Percentiles rank a stretch among this genome's conserved stretches.
Conservation (phyloP, 441 rosid species). For the Corymbia citriodora region DNA sequence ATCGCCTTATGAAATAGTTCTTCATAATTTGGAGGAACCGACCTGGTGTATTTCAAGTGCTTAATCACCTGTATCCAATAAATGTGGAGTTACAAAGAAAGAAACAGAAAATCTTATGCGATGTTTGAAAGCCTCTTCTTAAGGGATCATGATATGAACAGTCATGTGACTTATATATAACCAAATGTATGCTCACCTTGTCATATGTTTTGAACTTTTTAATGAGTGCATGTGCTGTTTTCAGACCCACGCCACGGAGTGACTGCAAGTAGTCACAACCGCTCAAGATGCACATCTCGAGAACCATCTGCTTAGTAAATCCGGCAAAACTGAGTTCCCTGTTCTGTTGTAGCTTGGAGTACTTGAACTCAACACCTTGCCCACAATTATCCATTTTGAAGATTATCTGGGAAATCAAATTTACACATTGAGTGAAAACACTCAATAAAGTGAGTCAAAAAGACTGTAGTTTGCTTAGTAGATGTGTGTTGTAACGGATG, state of each 20-base stretch:
- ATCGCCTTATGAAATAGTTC: constrained; percentile 83
- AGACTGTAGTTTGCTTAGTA: neutral
- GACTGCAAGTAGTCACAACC: constrained; percentile 97
- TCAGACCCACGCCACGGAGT: constrained; percentile 92
- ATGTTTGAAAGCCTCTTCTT: neutral
- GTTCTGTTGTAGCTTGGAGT: constrained; percentile 61
- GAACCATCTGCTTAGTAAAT: constrained; percentile 79
- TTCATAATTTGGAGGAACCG: constrained; percentile 85
- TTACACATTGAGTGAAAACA: neutral
- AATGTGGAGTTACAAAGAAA: constrained; percentile 3
- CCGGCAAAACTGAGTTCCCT: constrained; percentile 66
- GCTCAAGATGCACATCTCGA: constrained; percentile 97
- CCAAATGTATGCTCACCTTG: constrained; percentile 34
- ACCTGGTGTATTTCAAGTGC: constrained; percentile 77
- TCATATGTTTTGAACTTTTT: constrained; percentile 75
- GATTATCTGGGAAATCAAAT: constrained; percentile 44
- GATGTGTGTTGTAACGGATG: neutral
- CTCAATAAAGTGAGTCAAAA: neutral
- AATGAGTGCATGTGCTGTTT: constrained; percentile 86
- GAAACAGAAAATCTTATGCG: neutral
- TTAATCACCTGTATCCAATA: constrained; percentile 58
- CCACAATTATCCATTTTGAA: constrained; percentile 98
- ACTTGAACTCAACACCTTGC: constrained; percentile 78
- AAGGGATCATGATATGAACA: neutral
- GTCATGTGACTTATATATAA: neutral